Evolutionary conservation across 2,329 filamentous ascomycete genomes (phyloP).

Genomic region (Plenodomus tracheiphilus): DNA sequence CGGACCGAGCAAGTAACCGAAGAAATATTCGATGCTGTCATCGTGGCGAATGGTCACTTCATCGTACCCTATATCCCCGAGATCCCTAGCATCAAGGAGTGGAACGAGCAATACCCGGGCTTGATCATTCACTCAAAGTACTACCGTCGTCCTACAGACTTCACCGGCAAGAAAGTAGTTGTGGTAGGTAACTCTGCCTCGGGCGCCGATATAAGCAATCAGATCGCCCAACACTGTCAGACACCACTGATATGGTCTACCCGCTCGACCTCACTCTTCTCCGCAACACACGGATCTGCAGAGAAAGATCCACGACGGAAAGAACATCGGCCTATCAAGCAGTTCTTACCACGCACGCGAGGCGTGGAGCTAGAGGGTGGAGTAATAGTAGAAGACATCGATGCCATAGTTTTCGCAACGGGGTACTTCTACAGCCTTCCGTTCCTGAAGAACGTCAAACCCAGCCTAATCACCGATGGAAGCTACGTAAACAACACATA

Average conservation of each 20-base stretch:
- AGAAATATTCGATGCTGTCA: slow-evolving; percentile 58
- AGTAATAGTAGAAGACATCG: slow-evolving; percentile 66
- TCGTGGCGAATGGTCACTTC: slow-evolving; percentile 55
- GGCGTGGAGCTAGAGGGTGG: slow-evolving; percentile 70
- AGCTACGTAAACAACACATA: slow-evolving; percentile 73
- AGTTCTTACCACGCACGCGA: slow-evolving; percentile 59
- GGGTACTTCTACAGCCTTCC: slow-evolving; percentile 87
- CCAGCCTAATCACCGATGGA: slow-evolving; percentile 68
- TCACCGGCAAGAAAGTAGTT: slow-evolving; percentile 70
- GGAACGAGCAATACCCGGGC: slow-evolving; percentile 44
- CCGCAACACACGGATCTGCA: slow-evolving; percentile 13
- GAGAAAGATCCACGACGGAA: slow-evolving; percentile 55
- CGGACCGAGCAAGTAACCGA: slow-evolving; percentile 42
- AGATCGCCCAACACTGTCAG: slow-evolving; percentile 67
- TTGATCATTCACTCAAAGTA: slow-evolving; percentile 66
- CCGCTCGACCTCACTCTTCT: slow-evolving; percentile 17
- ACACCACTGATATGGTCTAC: slow-evolving; percentile 59
- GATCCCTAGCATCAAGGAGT: slow-evolving; percentile 47
- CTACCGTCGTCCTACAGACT: slow-evolving; percentile 70
- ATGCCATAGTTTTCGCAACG: slow-evolving; percentile 82
- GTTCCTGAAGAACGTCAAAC: slow-evolving; percentile 63
- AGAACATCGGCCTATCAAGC: slow-evolving; percentile 57
- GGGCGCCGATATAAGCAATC: slow-evolving; percentile 78
- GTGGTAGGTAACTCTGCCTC: slow-evolving; percentile 85
- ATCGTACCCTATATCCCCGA: slow-evolving; percentile 51